Percentiles rank a stretch among this genome's conserved stretches.
Evolutionary conservation across 805 yeast species (phyloP).

Genomic region (Starmerella geochares): DNA sequence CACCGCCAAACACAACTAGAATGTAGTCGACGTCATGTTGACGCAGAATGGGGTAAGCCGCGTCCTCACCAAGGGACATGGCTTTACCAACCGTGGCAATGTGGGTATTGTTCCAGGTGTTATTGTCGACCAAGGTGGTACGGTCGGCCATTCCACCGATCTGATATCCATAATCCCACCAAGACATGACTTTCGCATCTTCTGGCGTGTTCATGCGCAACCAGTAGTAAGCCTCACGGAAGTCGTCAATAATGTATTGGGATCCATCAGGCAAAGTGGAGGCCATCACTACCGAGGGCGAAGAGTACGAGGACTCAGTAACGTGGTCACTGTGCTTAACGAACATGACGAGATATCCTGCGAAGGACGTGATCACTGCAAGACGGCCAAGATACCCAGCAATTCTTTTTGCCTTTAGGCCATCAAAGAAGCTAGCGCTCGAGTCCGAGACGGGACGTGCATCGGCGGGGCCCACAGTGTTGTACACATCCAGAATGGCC

Average conservation of each 20-base stretch:
- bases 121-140: conserved; percentile 94
- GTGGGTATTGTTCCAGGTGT: conserved; percentile 98
- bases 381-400: conserved; percentile 42
- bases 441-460: conserved; percentile 7
- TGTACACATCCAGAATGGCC: conserved; percentile 69
- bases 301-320: conserved; percentile 87
- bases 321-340: conserved; percentile 97
- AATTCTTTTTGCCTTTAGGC: conserved; percentile 19
- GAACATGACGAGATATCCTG: conserved; percentile 64
- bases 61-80: conserved; percentile 82
- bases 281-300: conserved; percentile 93
- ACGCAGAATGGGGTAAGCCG: conserved; percentile 75
- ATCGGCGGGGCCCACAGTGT: conserved; percentile 14
- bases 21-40: conserved; percentile 94
- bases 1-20: conserved; percentile 85
- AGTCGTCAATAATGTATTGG: conserved; percentile 79
- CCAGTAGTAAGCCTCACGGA: conserved; percentile 98
- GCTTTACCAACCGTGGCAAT: conserved; percentile 99
- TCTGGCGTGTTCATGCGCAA: conserved; percentile 94
- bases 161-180: conserved; percentile 99
- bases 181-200: conserved; percentile 90
- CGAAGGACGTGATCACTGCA: conserved; percentile 56
- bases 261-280: conserved; percentile 78
- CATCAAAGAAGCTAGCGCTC: conserved; percentile 21
- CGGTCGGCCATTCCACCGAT: conserved; percentile 99